Evolutionary conservation across 2,329 filamentous ascomycete species (phyloP).

Genomic region (Setomelanomma holmii): DNA sequence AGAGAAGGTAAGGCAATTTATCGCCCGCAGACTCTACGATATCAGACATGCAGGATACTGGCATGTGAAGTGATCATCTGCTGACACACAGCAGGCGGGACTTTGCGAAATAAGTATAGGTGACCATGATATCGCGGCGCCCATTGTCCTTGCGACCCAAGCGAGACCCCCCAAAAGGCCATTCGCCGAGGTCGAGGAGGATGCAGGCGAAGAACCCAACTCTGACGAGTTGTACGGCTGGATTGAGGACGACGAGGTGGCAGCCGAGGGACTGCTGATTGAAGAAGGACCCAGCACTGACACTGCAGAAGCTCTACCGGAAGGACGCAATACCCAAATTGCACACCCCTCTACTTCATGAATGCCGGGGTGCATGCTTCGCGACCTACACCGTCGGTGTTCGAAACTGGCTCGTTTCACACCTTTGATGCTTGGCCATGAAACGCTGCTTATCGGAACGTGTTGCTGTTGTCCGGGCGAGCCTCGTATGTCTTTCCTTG

Average conservation of each 20-base stretch:
- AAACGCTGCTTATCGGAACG: slow-evolving; percentile 28
- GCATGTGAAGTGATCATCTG: slow-evolving; percentile 22
- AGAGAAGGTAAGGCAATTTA: slow-evolving; percentile 53
- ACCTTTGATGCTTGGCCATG: slow-evolving; percentile 10
- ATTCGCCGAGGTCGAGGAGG: slow-evolving; percentile 63
- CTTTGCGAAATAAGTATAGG: slow-evolving; percentile 40
- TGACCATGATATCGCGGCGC: slow-evolving; percentile 39
- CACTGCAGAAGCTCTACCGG: slow-evolving; percentile 21
- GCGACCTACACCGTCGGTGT: background rate
- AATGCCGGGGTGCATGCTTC: slow-evolving; percentile 9
- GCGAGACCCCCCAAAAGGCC: slow-evolving; percentile 64
- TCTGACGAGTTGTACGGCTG: slow-evolving; percentile 75
- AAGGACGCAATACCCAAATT: slow-evolving; percentile 33
- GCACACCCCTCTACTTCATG: slow-evolving; percentile 30
- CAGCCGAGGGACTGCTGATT: slow-evolving; percentile 49
- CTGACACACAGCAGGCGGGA: slow-evolving; percentile 38
- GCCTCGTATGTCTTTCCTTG: slow-evolving; percentile 16
- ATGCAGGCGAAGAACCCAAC: slow-evolving; percentile 67
- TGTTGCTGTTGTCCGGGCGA: slow-evolving; percentile 19
- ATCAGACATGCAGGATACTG: slow-evolving; percentile 16
- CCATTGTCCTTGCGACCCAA: slow-evolving; percentile 25
- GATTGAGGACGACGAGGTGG: slow-evolving; percentile 67
- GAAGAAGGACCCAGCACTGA: slow-evolving; percentile 31
- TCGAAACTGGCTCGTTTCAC: no score
- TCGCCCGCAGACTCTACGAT: slow-evolving; percentile 33